phyloP scores from a whole-genome alignment of 768 basidiomycete species.

The Lentinula raphanica region DNA sequence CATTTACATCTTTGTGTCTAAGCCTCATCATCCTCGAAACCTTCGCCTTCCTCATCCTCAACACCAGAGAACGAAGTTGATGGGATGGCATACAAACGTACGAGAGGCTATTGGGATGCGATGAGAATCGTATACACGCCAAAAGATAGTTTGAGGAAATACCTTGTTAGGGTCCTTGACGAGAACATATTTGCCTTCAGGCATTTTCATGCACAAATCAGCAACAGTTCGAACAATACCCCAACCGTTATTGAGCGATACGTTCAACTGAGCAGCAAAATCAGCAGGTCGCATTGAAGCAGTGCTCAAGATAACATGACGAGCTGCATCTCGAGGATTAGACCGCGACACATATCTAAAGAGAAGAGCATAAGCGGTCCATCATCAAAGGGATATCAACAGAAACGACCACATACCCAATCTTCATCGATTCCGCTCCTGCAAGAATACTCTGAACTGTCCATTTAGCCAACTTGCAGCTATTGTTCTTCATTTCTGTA shows the following conservation, averaged over 20 bases:
- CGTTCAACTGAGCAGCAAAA: slow-evolving; percentile 92
- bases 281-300: slow-evolving; percentile 92
- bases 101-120: slow-evolving; percentile 64
- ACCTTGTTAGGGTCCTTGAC: slow-evolving; percentile 99
- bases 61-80: slow-evolving; percentile 75
- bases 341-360: slow-evolving; percentile 90
- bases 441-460: slow-evolving; percentile 92
- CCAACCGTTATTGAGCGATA: slow-evolving; percentile 95
- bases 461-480: slow-evolving; percentile 96
- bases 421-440: slow-evolving; percentile 94
- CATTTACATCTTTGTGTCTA: neutral
- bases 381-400: neutral
- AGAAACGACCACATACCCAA: slow-evolving; percentile 65
- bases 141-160: slow-evolving; percentile 1
- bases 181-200: slow-evolving; percentile 95
- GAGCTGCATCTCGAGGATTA: slow-evolving; percentile 89
- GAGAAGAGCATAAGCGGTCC: neutral
- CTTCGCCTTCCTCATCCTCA: slow-evolving; percentile 65
- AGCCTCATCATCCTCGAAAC: slow-evolving; percentile 27
- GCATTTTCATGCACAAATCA: slow-evolving; percentile 93
- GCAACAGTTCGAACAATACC: slow-evolving; percentile 95
- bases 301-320: slow-evolving; percentile 93
- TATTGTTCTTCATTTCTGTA: slow-evolving; percentile 99
- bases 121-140: neutral
- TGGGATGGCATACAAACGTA: slow-evolving; percentile 93